A percentile compares a stretch with the other conserved stretches of the same genome.
These are phyloP conservation scores for Aureobasidium leucospermi DNA, from an alignment of 2,329 filamentous ascomycete genomes.

Conservation along the genomic window DNA sequence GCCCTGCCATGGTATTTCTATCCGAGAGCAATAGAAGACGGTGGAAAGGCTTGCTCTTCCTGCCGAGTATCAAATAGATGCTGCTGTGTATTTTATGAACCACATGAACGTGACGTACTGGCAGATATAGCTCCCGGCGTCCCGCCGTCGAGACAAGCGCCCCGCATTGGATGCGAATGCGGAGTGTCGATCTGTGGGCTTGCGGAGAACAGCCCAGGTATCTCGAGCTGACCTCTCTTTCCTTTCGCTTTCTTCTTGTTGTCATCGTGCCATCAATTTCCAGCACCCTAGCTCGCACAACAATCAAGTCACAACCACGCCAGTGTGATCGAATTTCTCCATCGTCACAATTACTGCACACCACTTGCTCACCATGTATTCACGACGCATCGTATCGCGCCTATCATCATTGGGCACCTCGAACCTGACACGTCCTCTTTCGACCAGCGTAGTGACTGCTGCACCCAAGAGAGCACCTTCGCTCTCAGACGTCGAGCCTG, in stretches of 20 bases:
- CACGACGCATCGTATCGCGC: conserved; percentile 20
- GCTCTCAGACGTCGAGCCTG: conserved; percentile 73
- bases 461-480: conserved; percentile 50
- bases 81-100: too few species aligned
- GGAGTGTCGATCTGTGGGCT: not conserved
- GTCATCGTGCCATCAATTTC: not conserved
- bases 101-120: not conserved
- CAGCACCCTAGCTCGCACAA: not conserved
- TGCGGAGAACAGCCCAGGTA: not conserved
- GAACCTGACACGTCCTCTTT: conserved; percentile 11
- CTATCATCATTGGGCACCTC: conserved; percentile 16
- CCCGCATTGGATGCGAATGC: too few species aligned
- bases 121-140: not conserved
- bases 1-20: not conserved
- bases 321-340: not conserved
- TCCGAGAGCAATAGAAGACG: not conserved
- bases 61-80: not conserved
- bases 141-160: conserved; percentile 1
- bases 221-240: not conserved
- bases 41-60: not conserved
- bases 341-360: not conserved
- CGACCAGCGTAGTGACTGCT: not conserved
- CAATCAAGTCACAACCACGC: not conserved
- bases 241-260: not conserved
- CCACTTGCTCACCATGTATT: conserved; percentile 16